Evolutionary conservation across 2,329 filamentous ascomycete species (phyloP).

Genomic region (Scolecobasidium constrictum): DNA sequence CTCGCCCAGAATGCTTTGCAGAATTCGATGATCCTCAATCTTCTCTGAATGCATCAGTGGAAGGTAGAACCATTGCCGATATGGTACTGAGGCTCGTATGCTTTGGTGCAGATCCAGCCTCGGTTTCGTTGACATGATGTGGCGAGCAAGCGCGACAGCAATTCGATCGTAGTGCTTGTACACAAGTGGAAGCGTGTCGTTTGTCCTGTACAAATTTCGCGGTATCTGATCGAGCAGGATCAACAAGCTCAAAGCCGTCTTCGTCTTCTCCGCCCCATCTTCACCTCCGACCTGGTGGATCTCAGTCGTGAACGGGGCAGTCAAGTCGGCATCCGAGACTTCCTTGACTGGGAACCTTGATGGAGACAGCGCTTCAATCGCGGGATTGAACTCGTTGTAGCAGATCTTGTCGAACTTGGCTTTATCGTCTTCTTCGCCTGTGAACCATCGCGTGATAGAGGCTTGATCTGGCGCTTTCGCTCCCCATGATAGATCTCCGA

Average conservation of each 20-base stretch:
- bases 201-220: slow-evolving; percentile 48
- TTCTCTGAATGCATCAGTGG: slow-evolving; percentile 51
- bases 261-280: slow-evolving; percentile 13
- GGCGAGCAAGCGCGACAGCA: slow-evolving; percentile 31
- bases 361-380: slow-evolving; percentile 28
- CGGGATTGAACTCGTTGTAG: slow-evolving; percentile 20
- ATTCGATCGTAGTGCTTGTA: slow-evolving; percentile 49
- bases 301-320: neutral
- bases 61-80: slow-evolving; percentile 47
- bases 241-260: slow-evolving; percentile 37
- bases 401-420: slow-evolving; percentile 26
- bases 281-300: neutral
- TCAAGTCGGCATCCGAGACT: slow-evolving; percentile 14
- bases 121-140: slow-evolving; percentile 22
- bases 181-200: slow-evolving; percentile 30
- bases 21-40: slow-evolving; percentile 31
- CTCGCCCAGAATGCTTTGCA: slow-evolving; percentile 21
- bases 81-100: slow-evolving; percentile 21
- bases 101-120: slow-evolving; percentile 21
- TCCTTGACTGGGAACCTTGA: slow-evolving; percentile 9
- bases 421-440: slow-evolving; percentile 23
- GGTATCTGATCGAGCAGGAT: slow-evolving; percentile 53
- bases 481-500: slow-evolving; percentile 20
- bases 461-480: slow-evolving; percentile 13
- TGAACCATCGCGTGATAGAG: slow-evolving; percentile 25